Conservation (phyloP, 2,329 filamentous ascomycete genomes). For the Rhynchosporium agropyri region DNA sequence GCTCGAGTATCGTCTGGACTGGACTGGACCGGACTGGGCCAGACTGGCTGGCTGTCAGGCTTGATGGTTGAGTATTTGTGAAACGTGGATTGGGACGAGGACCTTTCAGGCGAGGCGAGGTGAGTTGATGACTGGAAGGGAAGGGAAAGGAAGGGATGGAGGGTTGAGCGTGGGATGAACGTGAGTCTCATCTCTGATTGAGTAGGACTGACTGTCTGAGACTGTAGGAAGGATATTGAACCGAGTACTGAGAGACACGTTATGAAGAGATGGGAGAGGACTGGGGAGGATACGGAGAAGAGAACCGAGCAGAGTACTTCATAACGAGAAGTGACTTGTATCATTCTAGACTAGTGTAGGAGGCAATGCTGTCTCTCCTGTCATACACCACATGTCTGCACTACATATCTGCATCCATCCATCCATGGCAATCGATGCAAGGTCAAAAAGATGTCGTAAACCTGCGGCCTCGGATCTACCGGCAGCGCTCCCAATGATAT, state of each 20-base stretch:
- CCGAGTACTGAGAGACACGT: too few relatives aligned
- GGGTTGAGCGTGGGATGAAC: not conserved
- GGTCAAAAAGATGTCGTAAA: not conserved
- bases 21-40: too few relatives aligned
- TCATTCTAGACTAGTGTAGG: not conserved
- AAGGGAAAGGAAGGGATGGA: too few relatives aligned
- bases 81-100: not conserved
- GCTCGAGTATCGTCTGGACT: constrained; percentile 3
- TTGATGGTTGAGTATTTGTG: not conserved
- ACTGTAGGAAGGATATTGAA: too few relatives aligned
- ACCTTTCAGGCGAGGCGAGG: not conserved
- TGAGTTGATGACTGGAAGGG: not conserved
- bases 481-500: constrained; percentile 22
- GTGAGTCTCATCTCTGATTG: not conserved
- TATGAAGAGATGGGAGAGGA: not conserved
- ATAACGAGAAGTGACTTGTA: not conserved
- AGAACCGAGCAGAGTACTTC: not conserved
- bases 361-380: not conserved
- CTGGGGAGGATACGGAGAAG: not conserved
- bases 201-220: too few relatives aligned
- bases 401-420: not conserved
- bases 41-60: too few relatives aligned
- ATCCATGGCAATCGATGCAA: not conserved
- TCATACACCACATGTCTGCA: constrained; percentile 6
- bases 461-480: constrained; percentile 35